phyloP scores from a whole-genome alignment of 108 stramenopile genomes.

The Epithemia pelagica region DNA sequence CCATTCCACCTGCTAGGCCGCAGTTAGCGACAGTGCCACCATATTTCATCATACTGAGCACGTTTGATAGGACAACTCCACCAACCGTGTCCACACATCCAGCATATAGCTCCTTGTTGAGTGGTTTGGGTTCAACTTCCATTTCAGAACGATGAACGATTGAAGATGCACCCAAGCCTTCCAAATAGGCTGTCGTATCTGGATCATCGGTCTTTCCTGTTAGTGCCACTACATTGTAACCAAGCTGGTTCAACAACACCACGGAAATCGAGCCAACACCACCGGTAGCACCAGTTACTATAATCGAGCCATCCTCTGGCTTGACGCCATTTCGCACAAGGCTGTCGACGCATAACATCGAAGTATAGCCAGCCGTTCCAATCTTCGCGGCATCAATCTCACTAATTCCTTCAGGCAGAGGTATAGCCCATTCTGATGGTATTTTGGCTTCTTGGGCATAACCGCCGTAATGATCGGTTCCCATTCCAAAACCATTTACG shows the following conservation, averaged over 20 bases:
- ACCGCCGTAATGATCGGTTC: constrained; percentile 25
- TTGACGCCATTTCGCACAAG: constrained; percentile 16
- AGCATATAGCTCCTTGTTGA: constrained; percentile 18
- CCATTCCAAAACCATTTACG: constrained; percentile 25
- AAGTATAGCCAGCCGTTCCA: constrained; percentile 38
- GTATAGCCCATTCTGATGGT: constrained; percentile 19
- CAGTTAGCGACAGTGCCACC: constrained; percentile 30
- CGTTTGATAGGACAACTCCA: constrained; percentile 10
- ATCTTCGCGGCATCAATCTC: constrained; percentile 15
- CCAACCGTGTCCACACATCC: constrained; percentile 33
- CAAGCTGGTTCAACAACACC: constrained; percentile 22
- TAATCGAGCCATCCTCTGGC: constrained; percentile 16
- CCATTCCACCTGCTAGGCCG: constrained; percentile 25
- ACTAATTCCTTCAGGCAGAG: neutral
- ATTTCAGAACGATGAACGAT: constrained; percentile 18
- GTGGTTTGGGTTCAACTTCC: constrained; percentile 13
- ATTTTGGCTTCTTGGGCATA: constrained; percentile 18
- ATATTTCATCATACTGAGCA: constrained; percentile 14
- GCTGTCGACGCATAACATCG: constrained; percentile 19
- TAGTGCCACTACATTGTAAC: constrained; percentile 20
- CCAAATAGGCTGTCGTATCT: constrained; percentile 11
- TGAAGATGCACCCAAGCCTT: constrained; percentile 22
- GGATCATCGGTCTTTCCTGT: constrained; percentile 6
- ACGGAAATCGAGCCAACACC: constrained; percentile 32
- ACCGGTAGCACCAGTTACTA: constrained; percentile 37